Conservation (phyloP, 2,329 filamentous ascomycete species). For the Botrytis elliptica region DNA sequence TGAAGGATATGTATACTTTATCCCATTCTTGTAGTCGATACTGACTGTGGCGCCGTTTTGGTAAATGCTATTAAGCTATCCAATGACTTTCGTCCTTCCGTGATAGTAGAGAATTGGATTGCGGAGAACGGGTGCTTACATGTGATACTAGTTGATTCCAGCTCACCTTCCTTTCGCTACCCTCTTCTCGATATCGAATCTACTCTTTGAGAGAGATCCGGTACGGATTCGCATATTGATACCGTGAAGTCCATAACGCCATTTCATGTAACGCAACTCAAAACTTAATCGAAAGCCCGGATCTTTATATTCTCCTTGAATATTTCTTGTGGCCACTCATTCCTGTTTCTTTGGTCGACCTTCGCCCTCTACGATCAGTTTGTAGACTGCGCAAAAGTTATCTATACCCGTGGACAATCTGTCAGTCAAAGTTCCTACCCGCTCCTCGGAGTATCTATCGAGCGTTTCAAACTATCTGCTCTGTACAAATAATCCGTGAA, state of each 20-base stretch:
- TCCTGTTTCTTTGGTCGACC: accelerated
- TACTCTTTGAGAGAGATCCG: background rate
- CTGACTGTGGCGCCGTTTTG: background rate
- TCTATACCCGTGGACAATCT: background rate
- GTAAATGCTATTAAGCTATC: too few relatives aligned
- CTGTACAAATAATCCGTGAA: too few relatives aligned
- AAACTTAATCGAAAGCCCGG: accelerated
- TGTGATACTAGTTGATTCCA: accelerated
- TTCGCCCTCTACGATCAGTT: background rate
- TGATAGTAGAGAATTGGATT: accelerated
- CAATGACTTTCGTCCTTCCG: background rate
- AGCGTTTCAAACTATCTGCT: too few relatives aligned
- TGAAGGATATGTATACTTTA: background rate
- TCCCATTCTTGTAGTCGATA: background rate
- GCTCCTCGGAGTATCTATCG: too few relatives aligned
- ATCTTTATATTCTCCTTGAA: accelerated
- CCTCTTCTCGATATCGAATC: background rate
- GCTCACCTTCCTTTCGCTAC: background rate
- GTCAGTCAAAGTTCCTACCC: background rate
- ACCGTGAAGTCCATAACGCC: too few relatives aligned
- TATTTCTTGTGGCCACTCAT: accelerated
- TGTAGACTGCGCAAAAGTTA: background rate
- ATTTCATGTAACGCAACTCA: background rate
- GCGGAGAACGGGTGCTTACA: background rate
- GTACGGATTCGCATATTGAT: background rate